A percentile compares a stretch with the other conserved stretches of the same genome.
Evolutionary conservation across 768 basidiomycete genomes (phyloP).

Genomic region (Boletus tylopilopsis): DNA sequence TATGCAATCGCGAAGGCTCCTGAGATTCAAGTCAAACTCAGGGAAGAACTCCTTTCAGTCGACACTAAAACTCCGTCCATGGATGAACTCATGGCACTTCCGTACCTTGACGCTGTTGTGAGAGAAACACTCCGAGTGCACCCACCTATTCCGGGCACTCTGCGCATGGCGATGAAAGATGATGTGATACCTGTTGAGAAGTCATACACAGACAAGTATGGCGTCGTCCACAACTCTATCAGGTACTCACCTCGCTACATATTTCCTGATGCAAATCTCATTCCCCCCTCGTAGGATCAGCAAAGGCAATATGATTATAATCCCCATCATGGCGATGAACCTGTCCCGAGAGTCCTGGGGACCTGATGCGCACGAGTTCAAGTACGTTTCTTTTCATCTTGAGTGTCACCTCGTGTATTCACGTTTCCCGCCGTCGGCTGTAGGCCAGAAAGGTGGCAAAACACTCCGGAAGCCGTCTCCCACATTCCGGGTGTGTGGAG

Average conservation of each 20-base stretch:
- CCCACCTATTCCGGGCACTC: conserved; percentile 43
- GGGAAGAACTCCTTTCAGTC: conserved; percentile 52
- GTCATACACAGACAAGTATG: conserved; percentile 43
- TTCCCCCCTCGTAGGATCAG: conserved; percentile 28
- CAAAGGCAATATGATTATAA: conserved; percentile 43
- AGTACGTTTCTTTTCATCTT: conserved; percentile 36
- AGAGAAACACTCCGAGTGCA: conserved; percentile 53
- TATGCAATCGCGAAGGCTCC: conserved; percentile 49
- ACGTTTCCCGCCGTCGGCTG: neutral
- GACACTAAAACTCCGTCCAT: conserved; percentile 57
- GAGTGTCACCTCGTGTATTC: neutral
- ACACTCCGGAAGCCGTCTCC: conserved; percentile 40
- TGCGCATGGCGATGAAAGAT: conserved; percentile 47
- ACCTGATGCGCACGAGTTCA: conserved; percentile 56
- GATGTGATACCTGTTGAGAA: conserved; percentile 48
- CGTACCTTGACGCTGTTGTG: conserved; percentile 65
- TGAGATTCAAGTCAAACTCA: conserved; percentile 50
- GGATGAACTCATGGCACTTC: conserved; percentile 62
- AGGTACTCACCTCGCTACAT: conserved; percentile 21
- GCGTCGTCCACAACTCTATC: conserved; percentile 37
- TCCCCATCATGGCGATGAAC: conserved; percentile 56
- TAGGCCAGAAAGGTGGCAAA: conserved; percentile 65
- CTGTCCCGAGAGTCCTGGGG: conserved; percentile 56
- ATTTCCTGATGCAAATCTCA: neutral
- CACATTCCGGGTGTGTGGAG: conserved; percentile 59